phyloP scores from a whole-genome alignment of 164 flowering plant species.

The Magnolia kwangsiensis region DNA sequence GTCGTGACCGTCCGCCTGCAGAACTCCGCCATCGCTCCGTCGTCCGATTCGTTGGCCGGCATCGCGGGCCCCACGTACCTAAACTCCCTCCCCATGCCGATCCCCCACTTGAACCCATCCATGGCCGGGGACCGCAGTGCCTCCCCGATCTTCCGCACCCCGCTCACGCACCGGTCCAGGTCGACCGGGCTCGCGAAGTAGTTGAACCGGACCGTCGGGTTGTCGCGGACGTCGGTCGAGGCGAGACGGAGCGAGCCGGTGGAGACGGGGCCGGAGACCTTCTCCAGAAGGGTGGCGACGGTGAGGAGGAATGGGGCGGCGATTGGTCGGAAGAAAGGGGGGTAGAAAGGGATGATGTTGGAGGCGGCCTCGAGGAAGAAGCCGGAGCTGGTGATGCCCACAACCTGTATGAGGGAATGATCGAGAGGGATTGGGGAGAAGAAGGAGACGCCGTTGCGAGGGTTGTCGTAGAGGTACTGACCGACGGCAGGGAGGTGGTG shows the following conservation, averaged over 20 bases:
- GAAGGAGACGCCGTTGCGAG: slow-evolving; percentile 67
- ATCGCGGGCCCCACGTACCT: slow-evolving; percentile 58
- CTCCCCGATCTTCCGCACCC: slow-evolving; percentile 55
- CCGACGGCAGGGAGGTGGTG: slow-evolving; percentile 64
- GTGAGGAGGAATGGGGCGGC: slow-evolving; percentile 52
- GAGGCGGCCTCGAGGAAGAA: slow-evolving; percentile 73
- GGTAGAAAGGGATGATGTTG: slow-evolving; percentile 43
- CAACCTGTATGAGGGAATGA: slow-evolving; percentile 74
- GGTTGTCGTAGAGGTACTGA: slow-evolving; percentile 67
- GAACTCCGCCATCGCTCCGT: slow-evolving; percentile 51
- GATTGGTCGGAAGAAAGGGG: slow-evolving; percentile 33
- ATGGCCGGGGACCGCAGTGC: slow-evolving; percentile 48
- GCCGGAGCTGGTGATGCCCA: slow-evolving; percentile 69
- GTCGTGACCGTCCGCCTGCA: slow-evolving; percentile 78
- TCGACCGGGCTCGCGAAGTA: slow-evolving; percentile 62
- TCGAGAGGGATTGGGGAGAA: slow-evolving; percentile 58
- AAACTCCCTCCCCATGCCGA: slow-evolving; percentile 48
- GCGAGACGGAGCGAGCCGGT: slow-evolving; percentile 60
- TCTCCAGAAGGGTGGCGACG: slow-evolving; percentile 79
- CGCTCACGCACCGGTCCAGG: slow-evolving; percentile 54
- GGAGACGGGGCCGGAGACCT: slow-evolving; percentile 61
- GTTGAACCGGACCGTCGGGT: slow-evolving; percentile 76
- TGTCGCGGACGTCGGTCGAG: slow-evolving; percentile 58
- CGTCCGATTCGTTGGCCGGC: slow-evolving; percentile 41
- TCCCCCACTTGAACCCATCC: slow-evolving; percentile 56